Conservation (phyloP, 176 grass and related monocot genomes). For the Ananas comosus region DNA sequence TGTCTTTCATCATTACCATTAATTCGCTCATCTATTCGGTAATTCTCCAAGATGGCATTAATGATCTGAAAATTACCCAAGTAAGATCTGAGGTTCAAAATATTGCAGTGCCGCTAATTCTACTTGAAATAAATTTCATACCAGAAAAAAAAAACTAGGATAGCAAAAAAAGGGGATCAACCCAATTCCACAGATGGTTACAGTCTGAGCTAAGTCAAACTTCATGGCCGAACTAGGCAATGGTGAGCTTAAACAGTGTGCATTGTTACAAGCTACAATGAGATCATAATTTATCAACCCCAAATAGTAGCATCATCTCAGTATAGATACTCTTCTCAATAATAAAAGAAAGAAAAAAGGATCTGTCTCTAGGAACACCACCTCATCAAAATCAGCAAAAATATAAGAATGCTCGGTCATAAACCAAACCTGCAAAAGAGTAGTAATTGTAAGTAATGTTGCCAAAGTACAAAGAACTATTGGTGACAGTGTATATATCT, state of each 20-base stretch:
- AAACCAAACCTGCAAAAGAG: constrained; percentile 63
- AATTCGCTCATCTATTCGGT: constrained; percentile 36
- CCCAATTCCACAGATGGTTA: too few relatives aligned
- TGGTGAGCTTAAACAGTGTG: neutral
- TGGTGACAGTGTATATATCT: neutral
- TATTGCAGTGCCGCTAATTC: neutral
- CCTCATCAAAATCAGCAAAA: constrained; percentile 82
- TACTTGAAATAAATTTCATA: neutral
- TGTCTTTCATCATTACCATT: constrained; percentile 44
- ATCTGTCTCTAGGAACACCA: constrained; percentile 2
- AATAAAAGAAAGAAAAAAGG: neutral
- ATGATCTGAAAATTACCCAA: constrained; percentile 64
- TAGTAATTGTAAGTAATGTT: constrained; percentile 9
- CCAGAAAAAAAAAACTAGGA: neutral
- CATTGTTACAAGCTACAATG: neutral
- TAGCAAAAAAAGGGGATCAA: too few relatives aligned
- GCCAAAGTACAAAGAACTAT: constrained; percentile 6
- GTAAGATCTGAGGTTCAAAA: constrained; percentile 15
- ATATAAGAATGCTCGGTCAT: constrained; percentile 84
- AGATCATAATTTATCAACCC: neutral
- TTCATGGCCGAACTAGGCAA: neutral
- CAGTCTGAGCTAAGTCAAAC: too few relatives aligned
- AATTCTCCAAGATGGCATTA: constrained; percentile 71
- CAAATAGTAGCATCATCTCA: neutral
- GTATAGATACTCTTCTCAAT: neutral